Evolutionary conservation across 2,329 filamentous ascomycete genomes (phyloP).

Genomic region (Paraconiothyrium sp.): DNA sequence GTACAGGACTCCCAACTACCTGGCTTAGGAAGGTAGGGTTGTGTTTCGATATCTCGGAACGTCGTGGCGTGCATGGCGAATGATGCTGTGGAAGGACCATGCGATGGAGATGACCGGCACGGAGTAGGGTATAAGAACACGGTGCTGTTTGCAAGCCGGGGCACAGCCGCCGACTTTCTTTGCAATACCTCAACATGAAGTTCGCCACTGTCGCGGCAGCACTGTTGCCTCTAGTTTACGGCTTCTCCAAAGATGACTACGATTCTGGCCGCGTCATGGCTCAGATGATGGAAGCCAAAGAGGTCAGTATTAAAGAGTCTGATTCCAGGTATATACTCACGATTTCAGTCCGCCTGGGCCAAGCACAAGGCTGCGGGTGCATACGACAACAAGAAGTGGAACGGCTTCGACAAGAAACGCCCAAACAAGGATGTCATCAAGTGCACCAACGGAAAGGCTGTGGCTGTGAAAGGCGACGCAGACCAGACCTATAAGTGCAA

Average conservation of each 20-base stretch:
- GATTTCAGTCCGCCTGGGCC: constrained; percentile 40
- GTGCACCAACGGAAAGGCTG: constrained; percentile 48
- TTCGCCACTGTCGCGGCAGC: constrained; percentile 41
- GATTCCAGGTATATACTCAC: constrained; percentile 22
- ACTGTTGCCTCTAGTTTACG: constrained; percentile 43
- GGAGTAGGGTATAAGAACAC: constrained; percentile 4
- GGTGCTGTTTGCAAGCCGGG: constrained; percentile 2
- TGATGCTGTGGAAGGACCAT: constrained; percentile 7
- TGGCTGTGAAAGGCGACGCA: constrained; percentile 49
- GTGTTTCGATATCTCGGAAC: constrained; percentile 25
- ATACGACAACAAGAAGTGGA: constrained; percentile 45
- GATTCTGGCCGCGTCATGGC: constrained; percentile 46
- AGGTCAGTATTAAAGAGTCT: constrained; percentile 26
- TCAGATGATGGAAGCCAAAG: constrained; percentile 46
- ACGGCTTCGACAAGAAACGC: constrained; percentile 41
- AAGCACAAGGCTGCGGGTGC: constrained; percentile 41
- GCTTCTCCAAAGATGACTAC: constrained; percentile 41
- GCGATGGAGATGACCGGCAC: constrained; percentile 1
- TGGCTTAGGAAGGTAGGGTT: constrained; percentile 46
- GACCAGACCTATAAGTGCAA: constrained; percentile 54
- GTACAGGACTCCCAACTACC: constrained; percentile 19
- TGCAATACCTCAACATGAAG: constrained; percentile 38
- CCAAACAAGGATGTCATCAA: constrained; percentile 38
- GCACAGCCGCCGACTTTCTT: background rate
- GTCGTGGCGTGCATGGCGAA: constrained; percentile 18